Percentiles rank a stretch among this genome's conserved stretches.
These are phyloP conservation scores for Populus trichocarpa DNA, from an alignment of 441 rosid genomes.

Conservation along the genomic window DNA sequence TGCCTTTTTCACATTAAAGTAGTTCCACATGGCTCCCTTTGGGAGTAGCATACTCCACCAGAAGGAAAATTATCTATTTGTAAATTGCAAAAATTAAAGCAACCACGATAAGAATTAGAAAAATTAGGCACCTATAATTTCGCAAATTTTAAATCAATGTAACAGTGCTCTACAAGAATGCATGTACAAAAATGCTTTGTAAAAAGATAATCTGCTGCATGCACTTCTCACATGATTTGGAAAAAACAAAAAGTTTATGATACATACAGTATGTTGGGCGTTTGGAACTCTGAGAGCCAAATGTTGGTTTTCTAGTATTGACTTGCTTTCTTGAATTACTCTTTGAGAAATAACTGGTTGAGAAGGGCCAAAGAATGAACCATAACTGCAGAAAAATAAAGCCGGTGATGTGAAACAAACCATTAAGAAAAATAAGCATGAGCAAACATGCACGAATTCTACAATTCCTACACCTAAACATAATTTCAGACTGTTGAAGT, in stretches of 20 bases:
- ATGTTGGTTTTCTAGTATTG: slow-evolving; percentile 67
- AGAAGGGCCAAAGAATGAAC: slow-evolving; percentile 95
- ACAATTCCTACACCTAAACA: neutral
- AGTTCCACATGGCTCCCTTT: neutral
- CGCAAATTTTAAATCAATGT: neutral
- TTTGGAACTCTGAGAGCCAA: slow-evolving; percentile 33
- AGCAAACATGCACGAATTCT: neutral
- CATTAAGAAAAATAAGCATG: neutral
- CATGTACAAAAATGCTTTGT: neutral
- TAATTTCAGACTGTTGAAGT: neutral
- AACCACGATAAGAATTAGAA: neutral
- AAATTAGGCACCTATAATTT: neutral
- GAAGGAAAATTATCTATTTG: neutral
- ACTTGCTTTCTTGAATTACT: slow-evolving; percentile 95
- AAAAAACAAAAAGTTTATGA: neutral
- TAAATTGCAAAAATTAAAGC: neutral
- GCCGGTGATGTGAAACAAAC: slow-evolving; percentile 3
- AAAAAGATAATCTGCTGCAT: neutral
- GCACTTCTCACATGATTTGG: neutral
- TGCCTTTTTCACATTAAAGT: neutral
- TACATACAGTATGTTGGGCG: slow-evolving; percentile 44
- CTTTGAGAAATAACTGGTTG: slow-evolving; percentile 86
- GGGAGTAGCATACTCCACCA: neutral
- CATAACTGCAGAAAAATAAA: slow-evolving; percentile 53
- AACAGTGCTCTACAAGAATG: neutral